Base-by-base conservation (phyloP, 768 basidiomycete species). In the Rubroboletus satanas region DNA sequence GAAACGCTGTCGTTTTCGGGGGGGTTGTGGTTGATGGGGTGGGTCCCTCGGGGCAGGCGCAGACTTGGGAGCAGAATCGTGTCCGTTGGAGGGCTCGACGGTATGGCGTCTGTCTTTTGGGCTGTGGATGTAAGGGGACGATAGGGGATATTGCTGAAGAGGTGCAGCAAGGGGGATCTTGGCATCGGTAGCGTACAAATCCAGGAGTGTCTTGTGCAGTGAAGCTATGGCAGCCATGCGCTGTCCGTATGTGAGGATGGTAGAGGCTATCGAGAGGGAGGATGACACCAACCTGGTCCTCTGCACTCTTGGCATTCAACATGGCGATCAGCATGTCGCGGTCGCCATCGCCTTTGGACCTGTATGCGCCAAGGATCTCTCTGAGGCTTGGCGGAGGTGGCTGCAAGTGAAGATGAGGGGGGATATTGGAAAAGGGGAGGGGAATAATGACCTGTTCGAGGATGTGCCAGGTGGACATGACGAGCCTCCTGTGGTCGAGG, bases 271-370 rank as follows among this genome's bases (percentile, higher is more conserved):
- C 47, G 52, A 50, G 43, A 52, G 49, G 54, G 48, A 48, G 33
- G 57, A 32, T 17, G 41, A 28, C 28, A 65, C 82, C 39, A 60
- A 91, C 92, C 82, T 96, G 89, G 67, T 97, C 94, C 69, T 97
- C 94, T 12, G 94, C 87, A 44, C 85, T 82, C 76, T 97, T 97
- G 66, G 93, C 93, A 56, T 88, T 92, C 47, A 97, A 77, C 81
- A 97, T 89, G 61, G 91, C 83, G 35, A 96, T 79, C 21, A 97
- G 78, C 83, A 95, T 88, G 49, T 95, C 92, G 23, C 93, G 80
- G 77, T 97, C 94, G 41, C 92, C 93, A 57, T 94, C 90, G 56
- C 94, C 94, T 65, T 86, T 90, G 37, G 83, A 73, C 53, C 82
- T 79, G 75, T 95, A 97, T 8, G 93, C 93, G 37, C 81, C 79